A percentile compares a stretch with the other conserved stretches of the same genome.
Evolutionary conservation across 345 rosid genomes (phyloP).

Genomic region (Brassica rapa): DNA sequence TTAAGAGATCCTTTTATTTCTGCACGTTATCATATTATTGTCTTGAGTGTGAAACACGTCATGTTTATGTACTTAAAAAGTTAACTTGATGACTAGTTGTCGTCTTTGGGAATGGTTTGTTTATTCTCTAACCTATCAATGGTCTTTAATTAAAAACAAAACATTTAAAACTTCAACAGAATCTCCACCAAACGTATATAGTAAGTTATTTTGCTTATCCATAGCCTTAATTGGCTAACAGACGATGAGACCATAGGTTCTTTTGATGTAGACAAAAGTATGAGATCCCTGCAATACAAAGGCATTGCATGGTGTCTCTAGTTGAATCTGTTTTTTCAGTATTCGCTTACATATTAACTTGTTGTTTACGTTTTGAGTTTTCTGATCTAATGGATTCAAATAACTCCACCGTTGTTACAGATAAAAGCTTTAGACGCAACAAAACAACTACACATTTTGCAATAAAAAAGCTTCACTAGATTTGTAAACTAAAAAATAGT

Average conservation of each 20-base stretch:
- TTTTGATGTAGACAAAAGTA: neutral
- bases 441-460: neutral
- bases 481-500: constrained; percentile 7
- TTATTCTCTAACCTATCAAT: neutral
- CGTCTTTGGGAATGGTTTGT: neutral
- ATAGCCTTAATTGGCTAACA: too few relatives aligned
- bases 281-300: constrained; percentile 50
- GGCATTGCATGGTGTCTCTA: constrained; percentile 79
- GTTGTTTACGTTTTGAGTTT: constrained; percentile 18
- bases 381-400: neutral
- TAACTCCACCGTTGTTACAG: neutral
- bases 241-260: neutral
- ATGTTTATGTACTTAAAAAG: neutral
- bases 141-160: neutral
- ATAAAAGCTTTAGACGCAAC: neutral
- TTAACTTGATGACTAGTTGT: neutral
- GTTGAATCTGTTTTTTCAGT: constrained; percentile 56
- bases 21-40: neutral
- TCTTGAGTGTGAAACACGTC: constrained; percentile 7
- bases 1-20: neutral
- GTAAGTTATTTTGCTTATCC: too few relatives aligned
- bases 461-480: constrained; percentile 1
- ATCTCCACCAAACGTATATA: neutral
- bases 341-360: constrained; percentile 39
- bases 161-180: neutral